Evolutionary conservation across 2,329 filamentous ascomycete genomes (phyloP).

Genomic region (Emericellopsis cladophorae): DNA sequence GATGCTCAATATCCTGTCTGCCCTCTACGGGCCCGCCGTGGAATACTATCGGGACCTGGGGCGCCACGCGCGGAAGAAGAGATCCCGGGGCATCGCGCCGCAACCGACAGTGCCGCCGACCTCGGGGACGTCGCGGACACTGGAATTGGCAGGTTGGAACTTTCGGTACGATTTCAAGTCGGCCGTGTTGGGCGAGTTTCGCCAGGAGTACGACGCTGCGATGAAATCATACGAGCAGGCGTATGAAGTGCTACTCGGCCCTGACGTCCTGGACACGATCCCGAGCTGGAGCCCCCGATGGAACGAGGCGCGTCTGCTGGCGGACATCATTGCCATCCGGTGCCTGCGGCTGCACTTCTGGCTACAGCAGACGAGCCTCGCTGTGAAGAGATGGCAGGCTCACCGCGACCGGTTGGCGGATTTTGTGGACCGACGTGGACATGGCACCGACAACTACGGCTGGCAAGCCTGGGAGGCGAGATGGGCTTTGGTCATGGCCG

Average conservation of each 20-base stretch:
- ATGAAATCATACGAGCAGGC: conserved; percentile 77
- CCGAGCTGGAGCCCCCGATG: conserved; percentile 84
- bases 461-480: conserved; percentile 90
- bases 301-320: conserved; percentile 81
- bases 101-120: conserved; percentile 75
- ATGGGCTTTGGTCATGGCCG: conserved; percentile 51
- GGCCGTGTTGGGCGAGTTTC: conserved; percentile 80
- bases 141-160: conserved; percentile 83
- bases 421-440: conserved; percentile 70
- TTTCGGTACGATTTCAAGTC: conserved; percentile 92
- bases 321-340: conserved; percentile 70
- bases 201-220: conserved; percentile 83
- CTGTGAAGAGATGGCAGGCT: conserved; percentile 64
- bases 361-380: conserved; percentile 65
- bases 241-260: conserved; percentile 69
- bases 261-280: conserved; percentile 78
- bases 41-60: conserved; percentile 93
- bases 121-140: conserved; percentile 68
- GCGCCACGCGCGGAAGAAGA: conserved; percentile 84
- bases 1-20: conserved; percentile 57
- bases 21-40: conserved; percentile 60
- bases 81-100: conserved; percentile 63
- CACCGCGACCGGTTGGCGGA: conserved; percentile 65
- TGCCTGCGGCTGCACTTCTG: conserved; percentile 74
- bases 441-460: conserved; percentile 78